A percentile compares a stretch with the other conserved stretches of the same genome.
Evolutionary conservation across 2,329 filamentous ascomycete species (phyloP).

Genomic region (Microsporum ferrugineum): DNA sequence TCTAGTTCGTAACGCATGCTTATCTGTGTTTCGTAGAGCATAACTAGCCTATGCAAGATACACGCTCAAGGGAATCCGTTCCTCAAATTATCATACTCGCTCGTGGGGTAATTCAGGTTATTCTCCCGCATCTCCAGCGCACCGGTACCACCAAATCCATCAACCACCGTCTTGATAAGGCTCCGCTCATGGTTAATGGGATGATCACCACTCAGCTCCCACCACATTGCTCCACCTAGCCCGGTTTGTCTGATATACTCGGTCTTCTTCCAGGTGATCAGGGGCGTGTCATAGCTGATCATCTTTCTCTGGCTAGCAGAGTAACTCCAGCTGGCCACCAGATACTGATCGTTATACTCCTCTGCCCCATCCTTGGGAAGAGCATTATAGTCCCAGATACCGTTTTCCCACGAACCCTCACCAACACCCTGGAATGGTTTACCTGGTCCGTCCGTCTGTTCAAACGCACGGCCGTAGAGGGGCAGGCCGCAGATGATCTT

Average conservation of each 20-base stretch:
- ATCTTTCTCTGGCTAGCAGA: constrained; percentile 49
- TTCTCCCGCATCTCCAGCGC: constrained; percentile 10
- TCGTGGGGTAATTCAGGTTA: constrained; percentile 9
- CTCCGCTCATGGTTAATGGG: constrained; percentile 10
- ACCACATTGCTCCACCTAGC: constrained; percentile 93
- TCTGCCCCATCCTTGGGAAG: constrained; percentile 57
- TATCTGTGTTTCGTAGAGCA: neutral
- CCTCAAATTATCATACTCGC: constrained; percentile 12
- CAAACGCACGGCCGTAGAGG: constrained; percentile 78
- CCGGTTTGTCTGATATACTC: constrained; percentile 54
- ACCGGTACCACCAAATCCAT: constrained; percentile 9
- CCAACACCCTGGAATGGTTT: constrained; percentile 59
- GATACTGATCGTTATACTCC: constrained; percentile 49
- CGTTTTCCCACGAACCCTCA: constrained; percentile 70
- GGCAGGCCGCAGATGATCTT: constrained; percentile 90
- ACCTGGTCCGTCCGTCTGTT: constrained; percentile 65
- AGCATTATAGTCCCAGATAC: constrained; percentile 80
- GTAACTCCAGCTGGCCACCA: constrained; percentile 64
- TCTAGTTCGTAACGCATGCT: neutral
- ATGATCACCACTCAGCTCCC: constrained; percentile 69
- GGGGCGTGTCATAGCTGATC: constrained; percentile 64
- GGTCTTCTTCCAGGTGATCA: constrained; percentile 57
- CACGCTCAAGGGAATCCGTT: constrained; percentile 5
- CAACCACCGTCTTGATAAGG: constrained; percentile 10
- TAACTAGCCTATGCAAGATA: neutral